These are phyloP conservation scores for Quercus rubra DNA, from an alignment of 306 rosid species.

Conservation along the genomic window DNA sequence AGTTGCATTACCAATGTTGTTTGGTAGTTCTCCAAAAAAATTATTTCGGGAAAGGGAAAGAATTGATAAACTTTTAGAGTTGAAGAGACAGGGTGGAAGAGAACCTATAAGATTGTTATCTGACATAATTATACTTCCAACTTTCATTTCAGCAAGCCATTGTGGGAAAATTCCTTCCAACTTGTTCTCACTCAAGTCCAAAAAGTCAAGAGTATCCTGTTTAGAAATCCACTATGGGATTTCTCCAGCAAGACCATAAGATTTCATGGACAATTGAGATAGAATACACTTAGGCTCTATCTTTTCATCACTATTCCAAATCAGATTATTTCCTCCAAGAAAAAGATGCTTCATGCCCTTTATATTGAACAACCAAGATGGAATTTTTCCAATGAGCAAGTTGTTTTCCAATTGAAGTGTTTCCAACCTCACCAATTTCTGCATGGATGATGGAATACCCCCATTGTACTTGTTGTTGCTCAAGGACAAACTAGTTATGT, in stretches of 20 bases:
- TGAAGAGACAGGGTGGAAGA: constrained; percentile 23
- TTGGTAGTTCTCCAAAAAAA: constrained; percentile 27
- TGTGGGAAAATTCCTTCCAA: constrained; percentile 25
- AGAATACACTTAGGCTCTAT: background rate
- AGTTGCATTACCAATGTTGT: constrained; percentile 18
- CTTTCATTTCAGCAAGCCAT: constrained; percentile 30
- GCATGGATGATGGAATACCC: constrained; percentile 25
- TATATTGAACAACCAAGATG: constrained; percentile 23
- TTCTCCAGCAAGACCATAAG: constrained; percentile 23
- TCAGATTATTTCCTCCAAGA: constrained; percentile 3
- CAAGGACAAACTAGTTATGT: constrained; percentile 23
- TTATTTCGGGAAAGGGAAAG: constrained; percentile 26
- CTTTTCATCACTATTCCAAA: background rate
- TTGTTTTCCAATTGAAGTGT: constrained; percentile 16
- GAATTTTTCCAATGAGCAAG: constrained; percentile 13
- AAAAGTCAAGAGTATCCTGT: constrained; percentile 4
- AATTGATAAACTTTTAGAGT: background rate
- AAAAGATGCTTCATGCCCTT: constrained; percentile 11
- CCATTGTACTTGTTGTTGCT: constrained; percentile 3
- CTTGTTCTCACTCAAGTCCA: constrained; percentile 28
- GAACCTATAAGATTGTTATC: constrained; percentile 21
- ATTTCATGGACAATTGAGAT: constrained; percentile 19
- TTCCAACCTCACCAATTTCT: constrained; percentile 3
- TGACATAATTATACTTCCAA: constrained; percentile 20
- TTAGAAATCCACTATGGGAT: constrained; percentile 28